These are phyloP conservation scores for Aspergillus caelatus DNA, from an alignment of 2,329 filamentous ascomycete species.

Conservation along the genomic window DNA sequence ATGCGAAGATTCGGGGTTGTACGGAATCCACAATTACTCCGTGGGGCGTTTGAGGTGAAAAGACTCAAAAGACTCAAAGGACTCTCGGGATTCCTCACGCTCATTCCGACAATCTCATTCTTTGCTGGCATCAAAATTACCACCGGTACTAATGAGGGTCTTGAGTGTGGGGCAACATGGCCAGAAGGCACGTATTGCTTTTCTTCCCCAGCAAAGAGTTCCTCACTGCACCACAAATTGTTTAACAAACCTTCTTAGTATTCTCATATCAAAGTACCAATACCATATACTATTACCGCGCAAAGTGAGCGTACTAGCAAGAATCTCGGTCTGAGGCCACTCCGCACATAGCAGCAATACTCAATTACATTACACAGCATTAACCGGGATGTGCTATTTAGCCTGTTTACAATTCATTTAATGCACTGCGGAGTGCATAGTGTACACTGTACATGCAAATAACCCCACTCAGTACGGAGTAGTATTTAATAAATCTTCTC, in stretches of 20 bases:
- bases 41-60: not conserved
- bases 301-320: not conserved
- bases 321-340: not conserved
- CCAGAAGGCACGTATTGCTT: not conserved
- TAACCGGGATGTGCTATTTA: not conserved
- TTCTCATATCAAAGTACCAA: not conserved
- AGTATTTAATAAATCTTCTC: not conserved
- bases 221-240: not conserved
- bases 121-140: not conserved
- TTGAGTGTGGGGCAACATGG: not conserved
- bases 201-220: not conserved
- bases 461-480: not conserved
- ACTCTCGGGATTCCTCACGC: not conserved
- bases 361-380: not conserved
- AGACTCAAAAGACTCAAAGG: too few species aligned
- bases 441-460: not conserved
- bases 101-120: not conserved
- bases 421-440: not conserved
- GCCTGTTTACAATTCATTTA: not conserved
- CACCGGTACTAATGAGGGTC: not conserved
- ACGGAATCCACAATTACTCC: not conserved
- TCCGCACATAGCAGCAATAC: not conserved
- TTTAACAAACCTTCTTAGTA: not conserved
- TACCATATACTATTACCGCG: not conserved
- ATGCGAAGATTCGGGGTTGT: constrained; percentile 4